Evolutionary conservation across 1,139 yeast species (phyloP), one percentile per base, ranked within the genome.

Genomic region (Candida sp.): DNA sequence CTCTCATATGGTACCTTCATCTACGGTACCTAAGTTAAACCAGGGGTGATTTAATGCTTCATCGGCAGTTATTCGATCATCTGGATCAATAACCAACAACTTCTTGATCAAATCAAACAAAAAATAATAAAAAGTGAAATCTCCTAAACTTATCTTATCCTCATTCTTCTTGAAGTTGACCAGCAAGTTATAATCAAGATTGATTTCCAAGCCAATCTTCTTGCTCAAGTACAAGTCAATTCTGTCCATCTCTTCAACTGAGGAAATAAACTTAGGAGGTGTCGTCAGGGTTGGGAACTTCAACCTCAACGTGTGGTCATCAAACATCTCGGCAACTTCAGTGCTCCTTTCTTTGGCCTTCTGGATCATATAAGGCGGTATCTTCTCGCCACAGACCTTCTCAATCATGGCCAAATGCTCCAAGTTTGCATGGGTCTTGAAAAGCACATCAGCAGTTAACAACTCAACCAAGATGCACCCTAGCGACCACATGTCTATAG

Each of bases 361-460:
- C 43, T 65, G 64, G 11, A 77, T 75, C 72, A 77, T 70, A 25
- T 63, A 58, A 54, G 69, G 72, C 54, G 76, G 79, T 34, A 78
- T 72, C 26, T 55, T 59, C 44, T 71, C 67, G 23, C 85, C 85
- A 41, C 86, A 73, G 12, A 93, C 83, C 58, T 84, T 85, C 68
- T 94, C 96, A 89, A 96, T 94, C 88, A 96, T 86, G 12, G 97
- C 97, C 66, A 96, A 77, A 70, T 96, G 99, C 68, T 94, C 98
- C 52, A 86, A 74, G 67, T 94, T 93, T 63, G 94, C 98, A 67
- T 94, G 98, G 1, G 98, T 96, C 58, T 90, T 93, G 69, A 94
- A 96, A 32, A 96, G 72, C 0, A 98, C 97, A 61, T 91, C 97
- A n/a, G 99, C 99, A 32, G 96, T 90, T 47, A 90, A 86, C 48